These are phyloP conservation scores for Dioscorea dumetorum DNA, from an alignment of 106 monocot species.

Conservation along the genomic window DNA sequence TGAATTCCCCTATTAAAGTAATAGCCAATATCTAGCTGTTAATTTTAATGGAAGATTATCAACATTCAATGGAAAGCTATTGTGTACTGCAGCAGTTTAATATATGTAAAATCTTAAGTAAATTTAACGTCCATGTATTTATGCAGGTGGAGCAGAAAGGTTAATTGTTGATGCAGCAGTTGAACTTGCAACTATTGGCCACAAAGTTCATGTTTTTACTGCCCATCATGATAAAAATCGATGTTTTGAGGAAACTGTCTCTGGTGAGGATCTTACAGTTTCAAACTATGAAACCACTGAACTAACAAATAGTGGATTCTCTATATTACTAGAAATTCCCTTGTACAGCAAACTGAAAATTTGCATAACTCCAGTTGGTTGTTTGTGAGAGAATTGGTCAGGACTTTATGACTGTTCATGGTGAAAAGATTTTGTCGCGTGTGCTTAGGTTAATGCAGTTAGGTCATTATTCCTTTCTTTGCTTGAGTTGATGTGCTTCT, in stretches of 20 bases:
- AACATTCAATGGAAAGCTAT: background rate
- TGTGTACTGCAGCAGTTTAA: background rate
- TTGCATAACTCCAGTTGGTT: too few relatives aligned
- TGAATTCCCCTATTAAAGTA: background rate
- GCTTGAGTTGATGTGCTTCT: too few relatives aligned
- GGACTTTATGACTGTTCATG: too few relatives aligned
- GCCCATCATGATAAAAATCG: constrained; percentile 85
- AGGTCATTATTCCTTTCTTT: too few relatives aligned
- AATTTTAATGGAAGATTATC: background rate
- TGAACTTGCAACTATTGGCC: constrained; percentile 77
- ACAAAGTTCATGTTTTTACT: constrained; percentile 85
- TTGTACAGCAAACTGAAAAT: too few relatives aligned
- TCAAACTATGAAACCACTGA: too few relatives aligned
- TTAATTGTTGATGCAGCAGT: constrained; percentile 92
- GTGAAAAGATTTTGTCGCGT: too few relatives aligned
- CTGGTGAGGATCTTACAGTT: constrained; percentile 28
- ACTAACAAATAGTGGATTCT: too few relatives aligned
- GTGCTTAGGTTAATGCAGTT: too few relatives aligned
- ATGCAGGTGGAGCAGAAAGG: constrained; percentile 90
- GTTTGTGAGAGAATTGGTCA: too few relatives aligned
- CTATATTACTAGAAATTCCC: too few relatives aligned
- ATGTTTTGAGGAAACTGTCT: constrained; percentile 91
- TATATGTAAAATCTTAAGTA: too few relatives aligned
- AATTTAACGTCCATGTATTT: background rate
- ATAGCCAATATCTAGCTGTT: background rate